Base-by-base conservation (phyloP, 2,329 filamentous ascomycete genomes). In the Cadophora sp. region DNA sequence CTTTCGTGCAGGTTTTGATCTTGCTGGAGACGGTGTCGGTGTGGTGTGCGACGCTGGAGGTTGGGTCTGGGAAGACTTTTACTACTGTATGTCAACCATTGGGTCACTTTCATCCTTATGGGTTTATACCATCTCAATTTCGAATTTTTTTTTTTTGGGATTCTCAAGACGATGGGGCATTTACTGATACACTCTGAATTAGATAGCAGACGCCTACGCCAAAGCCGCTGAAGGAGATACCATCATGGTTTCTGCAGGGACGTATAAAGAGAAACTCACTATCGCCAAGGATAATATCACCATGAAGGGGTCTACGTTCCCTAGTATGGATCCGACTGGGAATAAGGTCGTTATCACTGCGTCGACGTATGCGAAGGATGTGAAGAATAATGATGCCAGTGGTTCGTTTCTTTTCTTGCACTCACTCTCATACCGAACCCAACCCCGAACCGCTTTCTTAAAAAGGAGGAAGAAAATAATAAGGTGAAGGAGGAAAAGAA, bases 161-260 rank as follows among this genome's bases (percentile, higher is more conserved):
- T 30, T 30, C 27, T 30, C 4, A 30, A 30, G 4, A 18, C n/a
- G n/a, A 48, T n/a, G 7, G 4, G n/a, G 5, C n/a, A 22, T 48
- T 20, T 48, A 20, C 45, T 48, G 45, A 48, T 13, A 11, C 9
- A 20, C 9, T 13, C 8, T 22, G 9, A 13, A 20, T 22, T 14
- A 71, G 69, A 72, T 71, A 30, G 61, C 66, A 27, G 66, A 56
- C n/a, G 69, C 69, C 22, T 62, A 66, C 24, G 66, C 65, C 9
- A 69, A 63, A n/a, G 71, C 79, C 14, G 80, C 80, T 8, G 67
- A 76, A 1, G 79, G 80, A 8, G 83, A 86, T 65, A 81, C 78
- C 67, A 85, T 87, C 75, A 85, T 85, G 76, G 83, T 87, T 73
- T 76, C 84, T 68, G 77, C 82, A 33, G 85, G 85, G 3, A 86